Conservation (phyloP, 768 basidiomycete genomes). For the Chalciporus chontae region DNA sequence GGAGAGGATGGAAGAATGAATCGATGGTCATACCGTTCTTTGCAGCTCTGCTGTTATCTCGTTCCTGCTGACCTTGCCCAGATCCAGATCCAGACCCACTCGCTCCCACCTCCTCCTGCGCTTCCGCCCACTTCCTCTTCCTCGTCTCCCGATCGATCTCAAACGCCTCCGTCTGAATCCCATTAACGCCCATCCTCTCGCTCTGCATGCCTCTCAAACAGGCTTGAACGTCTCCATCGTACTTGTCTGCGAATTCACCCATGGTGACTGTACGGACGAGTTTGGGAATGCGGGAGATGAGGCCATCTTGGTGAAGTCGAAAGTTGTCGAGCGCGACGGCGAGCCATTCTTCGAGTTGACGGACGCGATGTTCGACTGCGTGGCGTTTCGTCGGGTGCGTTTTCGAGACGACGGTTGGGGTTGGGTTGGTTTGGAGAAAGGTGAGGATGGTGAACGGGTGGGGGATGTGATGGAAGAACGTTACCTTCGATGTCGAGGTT, state of each 20-base stretch:
- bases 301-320: constrained; percentile 69
- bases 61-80: constrained; percentile 17
- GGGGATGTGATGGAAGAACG: not conserved
- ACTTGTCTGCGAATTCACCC: constrained; percentile 76
- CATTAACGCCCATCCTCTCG: constrained; percentile 52
- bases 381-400: not conserved
- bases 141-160: constrained; percentile 66
- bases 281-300: constrained; percentile 70
- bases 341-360: constrained; percentile 75
- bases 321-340: constrained; percentile 71
- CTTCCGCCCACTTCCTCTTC: constrained; percentile 76
- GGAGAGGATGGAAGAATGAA: no score
- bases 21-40: constrained; percentile 55
- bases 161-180: constrained; percentile 35
- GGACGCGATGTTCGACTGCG: constrained; percentile 68
- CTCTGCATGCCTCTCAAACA: constrained; percentile 67
- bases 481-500: constrained; percentile 82
- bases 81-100: constrained; percentile 29
- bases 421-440: no score
- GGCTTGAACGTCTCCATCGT: constrained; percentile 70
- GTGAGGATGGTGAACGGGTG: not conserved
- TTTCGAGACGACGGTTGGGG: no score
- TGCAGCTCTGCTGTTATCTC: constrained; percentile 42
- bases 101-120: constrained; percentile 49
- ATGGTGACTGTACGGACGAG: constrained; percentile 69